Evolutionary conservation across 2,329 filamentous ascomycete species (phyloP), one percentile per base, ranked within the genome.

Genomic region (Dryadomyces quercus-mongolicae): DNA sequence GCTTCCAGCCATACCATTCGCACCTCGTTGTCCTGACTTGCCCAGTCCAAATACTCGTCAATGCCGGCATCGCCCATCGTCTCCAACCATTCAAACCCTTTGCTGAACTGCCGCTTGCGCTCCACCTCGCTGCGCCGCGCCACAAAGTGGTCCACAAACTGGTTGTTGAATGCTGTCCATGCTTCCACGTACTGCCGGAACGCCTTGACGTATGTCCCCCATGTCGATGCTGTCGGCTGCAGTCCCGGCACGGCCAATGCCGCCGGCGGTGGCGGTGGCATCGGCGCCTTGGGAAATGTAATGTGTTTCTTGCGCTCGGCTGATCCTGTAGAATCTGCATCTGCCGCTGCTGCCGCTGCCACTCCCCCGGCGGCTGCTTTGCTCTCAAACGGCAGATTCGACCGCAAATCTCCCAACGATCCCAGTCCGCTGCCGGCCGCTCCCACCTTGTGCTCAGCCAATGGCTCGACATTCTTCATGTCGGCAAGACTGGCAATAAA

Each of bases 1-100:
- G 79, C 79, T 9, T 74, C 65, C 34, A 68, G 68, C 83, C 85
- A 88, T 54, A 76, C 74, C 61, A 73, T 72, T 54, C 82, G 72
- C 5, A 87, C 78, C 49, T 72, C 70, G 58, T 81, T 76, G 62
- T 90, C 86, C 65, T 87, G 79, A 59, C 78, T 75, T 54, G 85
- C 67, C 64, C 78, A 80, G 42, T 69, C 69, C 55, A 80, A 65
- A 63, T 89, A 89, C 54, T 77, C 74, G 16, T 71, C 64, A 22
- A 83, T 72, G 0, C 77, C 80, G 1, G 60, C 58, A 43, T 75
- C 69, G 22, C 74, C 65, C 64, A 20, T 13, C 31, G 66, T 61
- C 34, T 68, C 68, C 18, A 80, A 63, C 66, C 77, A 81, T 1
- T 61, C 62, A 44, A 70, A 68, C 12, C 72, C 75, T 52, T 74